Evolutionary conservation across 176 grass and related monocot genomes (phyloP).

Genomic region (Avena insularis): DNA sequence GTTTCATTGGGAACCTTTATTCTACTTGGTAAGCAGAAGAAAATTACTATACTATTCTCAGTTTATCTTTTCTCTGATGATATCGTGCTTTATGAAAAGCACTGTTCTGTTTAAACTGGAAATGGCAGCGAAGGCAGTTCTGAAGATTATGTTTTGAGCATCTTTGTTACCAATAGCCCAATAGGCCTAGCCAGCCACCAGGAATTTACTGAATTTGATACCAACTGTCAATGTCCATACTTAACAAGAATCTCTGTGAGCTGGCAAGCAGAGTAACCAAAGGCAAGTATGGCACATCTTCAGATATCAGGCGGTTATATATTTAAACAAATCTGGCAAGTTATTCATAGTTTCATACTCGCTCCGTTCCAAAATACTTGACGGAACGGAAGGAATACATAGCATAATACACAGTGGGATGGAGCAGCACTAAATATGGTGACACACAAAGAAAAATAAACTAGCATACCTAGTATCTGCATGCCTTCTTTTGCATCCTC

Average conservation of each 20-base stretch:
- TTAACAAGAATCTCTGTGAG: conserved; percentile 35
- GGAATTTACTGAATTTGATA: background rate
- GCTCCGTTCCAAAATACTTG: too few relatives aligned
- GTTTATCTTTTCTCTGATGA: background rate
- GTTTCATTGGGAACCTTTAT: background rate
- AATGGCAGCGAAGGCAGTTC: background rate
- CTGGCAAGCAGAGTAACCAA: conserved; percentile 18
- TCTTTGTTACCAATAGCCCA: background rate
- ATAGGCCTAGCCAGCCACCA: background rate
- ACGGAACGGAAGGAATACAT: background rate
- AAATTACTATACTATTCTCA: background rate
- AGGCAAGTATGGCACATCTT: conserved; percentile 10
- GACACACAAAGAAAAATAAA: background rate
- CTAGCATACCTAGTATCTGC: background rate
- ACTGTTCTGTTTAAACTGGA: background rate
- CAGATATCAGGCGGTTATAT: background rate
- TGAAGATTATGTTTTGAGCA: background rate
- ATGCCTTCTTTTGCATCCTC: background rate
- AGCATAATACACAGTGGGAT: conserved; percentile 4
- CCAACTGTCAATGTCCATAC: background rate
- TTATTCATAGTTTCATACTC: background rate
- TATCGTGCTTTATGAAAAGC: background rate
- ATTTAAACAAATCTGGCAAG: background rate
- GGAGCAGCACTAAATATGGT: background rate
- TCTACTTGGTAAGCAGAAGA: background rate